phyloP scores from a whole-genome alignment of 768 basidiomycete species.

The Brasilioporus rufonigricans region DNA sequence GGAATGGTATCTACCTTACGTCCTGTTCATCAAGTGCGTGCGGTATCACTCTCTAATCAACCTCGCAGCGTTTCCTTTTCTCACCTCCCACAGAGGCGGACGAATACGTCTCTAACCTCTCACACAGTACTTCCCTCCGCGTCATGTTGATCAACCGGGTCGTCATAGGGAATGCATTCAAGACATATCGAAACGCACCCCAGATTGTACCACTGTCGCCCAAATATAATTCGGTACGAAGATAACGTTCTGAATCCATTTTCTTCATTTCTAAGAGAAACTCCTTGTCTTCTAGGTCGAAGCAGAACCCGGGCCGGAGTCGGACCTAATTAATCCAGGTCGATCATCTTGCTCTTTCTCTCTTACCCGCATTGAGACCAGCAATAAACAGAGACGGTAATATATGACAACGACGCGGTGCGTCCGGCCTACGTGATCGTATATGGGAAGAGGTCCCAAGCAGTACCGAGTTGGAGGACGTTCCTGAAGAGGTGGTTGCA shows the following conservation, averaged over 20 bases:
- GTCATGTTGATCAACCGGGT: slow-evolving; percentile 12
- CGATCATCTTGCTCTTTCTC: background rate
- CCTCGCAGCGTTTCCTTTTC: background rate
- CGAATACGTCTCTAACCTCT: slow-evolving; percentile 17
- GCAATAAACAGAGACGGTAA: slow-evolving; percentile 5
- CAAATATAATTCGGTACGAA: slow-evolving; percentile 8
- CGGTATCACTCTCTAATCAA: background rate
- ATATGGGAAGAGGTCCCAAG: slow-evolving; percentile 7
- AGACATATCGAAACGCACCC: slow-evolving; percentile 10
- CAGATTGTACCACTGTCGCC: slow-evolving; percentile 7
- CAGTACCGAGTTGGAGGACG: background rate
- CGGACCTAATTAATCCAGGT: slow-evolving; percentile 16
- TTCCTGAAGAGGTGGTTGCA: background rate
- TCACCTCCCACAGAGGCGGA: slow-evolving; percentile 11
- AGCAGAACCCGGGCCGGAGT: slow-evolving; percentile 12
- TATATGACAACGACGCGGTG: slow-evolving; percentile 15
- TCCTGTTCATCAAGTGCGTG: slow-evolving; percentile 16
- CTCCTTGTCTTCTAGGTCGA: slow-evolving; percentile 3
- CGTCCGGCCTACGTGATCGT: slow-evolving; percentile 13
- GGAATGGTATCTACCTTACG: slow-evolving; percentile 14
- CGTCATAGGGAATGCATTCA: slow-evolving; percentile 7
- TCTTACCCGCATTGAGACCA: background rate
- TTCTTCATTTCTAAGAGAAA: background rate
- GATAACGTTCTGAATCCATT: too few relatives aligned
- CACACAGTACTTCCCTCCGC: slow-evolving; percentile 5